These are phyloP conservation scores for Solanum dulcamara DNA, from an alignment of 257 asterid species.

Conservation along the genomic window DNA sequence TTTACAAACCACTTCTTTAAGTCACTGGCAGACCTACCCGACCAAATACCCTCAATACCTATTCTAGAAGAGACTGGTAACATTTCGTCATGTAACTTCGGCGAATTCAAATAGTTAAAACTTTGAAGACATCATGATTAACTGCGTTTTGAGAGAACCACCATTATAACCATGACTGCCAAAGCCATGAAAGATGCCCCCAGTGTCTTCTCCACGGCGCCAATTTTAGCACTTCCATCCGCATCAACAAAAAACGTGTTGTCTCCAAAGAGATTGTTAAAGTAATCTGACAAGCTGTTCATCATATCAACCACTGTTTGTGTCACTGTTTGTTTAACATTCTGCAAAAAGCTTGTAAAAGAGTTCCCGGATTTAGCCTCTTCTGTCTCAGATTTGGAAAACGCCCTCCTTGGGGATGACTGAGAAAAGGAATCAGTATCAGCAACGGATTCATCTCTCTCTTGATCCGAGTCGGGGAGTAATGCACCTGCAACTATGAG, in stretches of 20 bases:
- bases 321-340: constrained; percentile 35
- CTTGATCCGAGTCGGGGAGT: not conserved
- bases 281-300: constrained; percentile 45
- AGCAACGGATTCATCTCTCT: not conserved
- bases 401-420: not conserved
- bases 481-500: not conserved
- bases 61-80: not conserved
- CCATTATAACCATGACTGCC: constrained; percentile 44
- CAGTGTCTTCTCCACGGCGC: constrained; percentile 18
- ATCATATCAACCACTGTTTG: constrained; percentile 46
- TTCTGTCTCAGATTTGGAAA: not conserved
- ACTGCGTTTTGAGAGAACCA: constrained; percentile 23
- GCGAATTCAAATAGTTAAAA: constrained; percentile 7
- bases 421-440: constrained; percentile 7
- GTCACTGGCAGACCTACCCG: not conserved
- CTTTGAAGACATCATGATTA: not conserved
- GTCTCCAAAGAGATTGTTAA: constrained; percentile 47
- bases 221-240: constrained; percentile 21
- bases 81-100: constrained; percentile 4
- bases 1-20: not conserved
- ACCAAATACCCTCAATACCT: not conserved
- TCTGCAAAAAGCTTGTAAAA: constrained; percentile 11
- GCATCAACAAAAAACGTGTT: not conserved
- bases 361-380: constrained; percentile 3
- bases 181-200: constrained; percentile 53